Conservation (phyloP, 164 flowering plant genomes). For the Vitis amurensis region DNA sequence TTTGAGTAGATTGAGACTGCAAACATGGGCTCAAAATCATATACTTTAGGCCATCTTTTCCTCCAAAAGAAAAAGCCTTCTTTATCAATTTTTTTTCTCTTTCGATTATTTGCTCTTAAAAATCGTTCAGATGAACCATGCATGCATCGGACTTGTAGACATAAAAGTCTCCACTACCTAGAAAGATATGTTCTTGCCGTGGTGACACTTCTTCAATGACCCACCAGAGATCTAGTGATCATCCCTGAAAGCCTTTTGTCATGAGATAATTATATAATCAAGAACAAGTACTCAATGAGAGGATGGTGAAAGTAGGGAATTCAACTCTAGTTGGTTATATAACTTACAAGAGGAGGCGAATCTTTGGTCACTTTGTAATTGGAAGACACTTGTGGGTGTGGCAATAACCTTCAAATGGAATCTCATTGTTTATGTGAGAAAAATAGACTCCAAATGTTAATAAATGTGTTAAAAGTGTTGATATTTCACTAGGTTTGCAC, state of each 20-base stretch:
- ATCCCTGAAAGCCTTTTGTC: constrained; percentile 1
- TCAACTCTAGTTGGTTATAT: background rate
- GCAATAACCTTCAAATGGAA: background rate
- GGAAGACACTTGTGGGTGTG: background rate
- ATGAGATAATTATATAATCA: background rate
- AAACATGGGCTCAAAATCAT: background rate
- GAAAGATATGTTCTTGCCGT: background rate
- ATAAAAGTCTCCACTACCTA: background rate
- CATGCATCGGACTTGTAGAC: background rate
- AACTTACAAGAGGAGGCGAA: background rate
- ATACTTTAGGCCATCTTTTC: background rate
- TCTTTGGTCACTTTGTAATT: background rate
- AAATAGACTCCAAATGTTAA: too few species aligned
- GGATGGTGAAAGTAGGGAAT: background rate
- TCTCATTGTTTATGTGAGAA: background rate
- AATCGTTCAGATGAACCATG: background rate
- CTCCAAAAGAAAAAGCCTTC: too few species aligned
- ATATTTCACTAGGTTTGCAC: too few species aligned
- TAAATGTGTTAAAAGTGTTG: too few species aligned
- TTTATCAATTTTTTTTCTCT: background rate
- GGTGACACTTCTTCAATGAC: background rate
- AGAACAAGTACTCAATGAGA: background rate
- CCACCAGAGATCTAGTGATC: constrained; percentile 1
- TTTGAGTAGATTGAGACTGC: background rate
- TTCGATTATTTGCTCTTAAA: background rate